A percentile compares a stretch with the other conserved stretches of the same genome.
These are phyloP conservation scores for Coniochaeta ligniaria DNA, from an alignment of 2,329 filamentous ascomycete species.

Conservation along the genomic window DNA sequence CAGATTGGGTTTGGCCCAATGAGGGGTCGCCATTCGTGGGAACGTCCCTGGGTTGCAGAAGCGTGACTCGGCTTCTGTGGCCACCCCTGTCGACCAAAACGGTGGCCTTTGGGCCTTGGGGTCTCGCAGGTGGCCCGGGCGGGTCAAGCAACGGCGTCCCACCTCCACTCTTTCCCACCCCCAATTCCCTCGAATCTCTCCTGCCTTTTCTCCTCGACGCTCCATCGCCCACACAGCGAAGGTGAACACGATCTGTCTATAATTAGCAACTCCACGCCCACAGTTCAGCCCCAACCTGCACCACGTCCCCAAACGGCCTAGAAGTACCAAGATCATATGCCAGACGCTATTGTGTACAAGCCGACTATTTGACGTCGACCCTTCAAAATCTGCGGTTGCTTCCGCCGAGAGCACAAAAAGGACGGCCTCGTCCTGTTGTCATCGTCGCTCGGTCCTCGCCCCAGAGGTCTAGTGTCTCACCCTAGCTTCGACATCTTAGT, in stretches of 20 bases:
- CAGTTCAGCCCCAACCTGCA: constrained; percentile 5
- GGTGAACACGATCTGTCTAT: constrained; percentile 7
- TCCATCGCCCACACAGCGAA: constrained; percentile 2
- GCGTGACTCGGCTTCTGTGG: not conserved
- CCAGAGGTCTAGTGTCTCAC: not conserved
- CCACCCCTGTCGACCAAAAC: not conserved
- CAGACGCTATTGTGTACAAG: constrained; percentile 4
- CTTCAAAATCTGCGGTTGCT: constrained; percentile 10
- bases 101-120: not conserved
- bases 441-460: constrained; percentile 7
- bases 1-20: not conserved
- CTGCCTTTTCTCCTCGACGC: not conserved
- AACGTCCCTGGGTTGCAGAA: not conserved
- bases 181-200: constrained; percentile 2
- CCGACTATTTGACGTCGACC: constrained; percentile 16
- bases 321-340: constrained; percentile 1
- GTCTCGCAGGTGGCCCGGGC: not conserved
- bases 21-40: not conserved
- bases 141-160: not conserved
- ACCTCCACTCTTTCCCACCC: not conserved
- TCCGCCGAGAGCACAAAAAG: constrained; percentile 15
- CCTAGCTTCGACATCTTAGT: not conserved
- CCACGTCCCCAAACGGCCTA: not conserved
- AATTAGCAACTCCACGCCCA: constrained; percentile 5
- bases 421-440: constrained; percentile 12